Evolutionary conservation across 2,329 filamentous ascomycete species (phyloP), one percentile per base, ranked within the genome.

Genomic region (Botrytis galanthina): DNA sequence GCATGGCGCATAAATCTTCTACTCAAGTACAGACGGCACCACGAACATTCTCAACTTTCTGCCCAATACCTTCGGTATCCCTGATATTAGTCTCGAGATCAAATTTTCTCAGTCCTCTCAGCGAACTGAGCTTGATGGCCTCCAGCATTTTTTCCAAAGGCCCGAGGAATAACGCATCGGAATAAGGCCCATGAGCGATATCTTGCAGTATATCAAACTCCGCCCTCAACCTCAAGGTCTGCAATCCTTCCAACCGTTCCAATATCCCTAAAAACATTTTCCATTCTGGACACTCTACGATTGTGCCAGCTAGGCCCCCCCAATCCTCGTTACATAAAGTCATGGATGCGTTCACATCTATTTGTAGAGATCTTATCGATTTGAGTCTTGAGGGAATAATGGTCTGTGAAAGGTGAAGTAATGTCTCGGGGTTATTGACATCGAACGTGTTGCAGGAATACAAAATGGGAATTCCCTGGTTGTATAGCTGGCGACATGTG

Each of bases 401-500:
- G 10, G 60, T 66, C 48, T 71, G 60, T 32, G 60, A 62, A 51
- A 71, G 46, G 37, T 54, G 57, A 32, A 64, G 35, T 39, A 71
- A 26, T 26, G 60, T 64, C 48, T 71, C 70, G 6, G 60, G 59
- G 20, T 71, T 51, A 7, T 71, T 64, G 35, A 51, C 22, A 39
- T 71, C 59, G 4, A 63, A 54, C n/a, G 35, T 32, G 12, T 71
- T 71, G 29, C 57, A 44, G 16, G 69, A 71, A 22, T 71, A 71
- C 9, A 71, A 18, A 18, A 64, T 42, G 16, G 46, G 8, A 29
- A 63, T 71, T 16, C 70, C 70, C 35, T 71, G 59, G n/a, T 32
- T 54, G 42, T 64, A 71, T 18, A 71, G 10, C 32, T 44, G 70
- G 26, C 59, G 70, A 42, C 70, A 71, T 3, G 46, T 71, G n/a